Percentiles rank a stretch among this genome's conserved stretches.
These are phyloP conservation scores for Jackrogersella multiformis DNA, from an alignment of 495 filamentous ascomycete species.

Conservation along the genomic window DNA sequence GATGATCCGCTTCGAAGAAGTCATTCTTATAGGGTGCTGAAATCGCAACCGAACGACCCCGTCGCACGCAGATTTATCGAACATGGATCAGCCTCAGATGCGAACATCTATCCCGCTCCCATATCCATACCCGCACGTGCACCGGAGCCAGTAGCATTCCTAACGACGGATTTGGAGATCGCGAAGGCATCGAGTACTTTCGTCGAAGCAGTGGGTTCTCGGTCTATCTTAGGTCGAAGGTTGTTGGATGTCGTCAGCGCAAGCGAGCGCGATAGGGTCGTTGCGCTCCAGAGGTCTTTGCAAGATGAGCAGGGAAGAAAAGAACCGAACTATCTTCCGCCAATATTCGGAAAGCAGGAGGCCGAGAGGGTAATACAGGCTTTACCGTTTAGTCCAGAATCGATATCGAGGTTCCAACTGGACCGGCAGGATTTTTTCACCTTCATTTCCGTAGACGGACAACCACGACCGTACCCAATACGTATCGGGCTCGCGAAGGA, in stretches of 20 bases:
- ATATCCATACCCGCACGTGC: constrained; percentile 53
- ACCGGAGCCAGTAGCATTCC: constrained; percentile 61
- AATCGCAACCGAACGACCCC: constrained; percentile 63
- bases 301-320: constrained; percentile 60
- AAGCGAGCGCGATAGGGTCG: constrained; percentile 61
- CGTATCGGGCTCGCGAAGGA: constrained; percentile 61
- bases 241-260: constrained; percentile 59
- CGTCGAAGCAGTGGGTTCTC: constrained; percentile 58
- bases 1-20: constrained; percentile 60
- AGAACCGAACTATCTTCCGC: constrained; percentile 65
- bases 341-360: constrained; percentile 59
- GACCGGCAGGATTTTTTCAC: constrained; percentile 61
- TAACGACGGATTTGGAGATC: constrained; percentile 65
- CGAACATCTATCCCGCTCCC: constrained; percentile 58
- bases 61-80: constrained; percentile 58
- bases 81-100: constrained; percentile 53
- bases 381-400: constrained; percentile 57
- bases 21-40: constrained; percentile 65
- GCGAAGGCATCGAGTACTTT: constrained; percentile 63
- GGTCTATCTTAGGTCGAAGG: constrained; percentile 51
- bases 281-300: constrained; percentile 55
- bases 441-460: constrained; percentile 59
- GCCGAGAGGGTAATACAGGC: constrained; percentile 59
- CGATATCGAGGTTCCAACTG: constrained; percentile 54
- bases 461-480: constrained; percentile 51